Evolutionary conservation across 768 basidiomycete species (phyloP).

Genomic region (Lactarius quietus): DNA sequence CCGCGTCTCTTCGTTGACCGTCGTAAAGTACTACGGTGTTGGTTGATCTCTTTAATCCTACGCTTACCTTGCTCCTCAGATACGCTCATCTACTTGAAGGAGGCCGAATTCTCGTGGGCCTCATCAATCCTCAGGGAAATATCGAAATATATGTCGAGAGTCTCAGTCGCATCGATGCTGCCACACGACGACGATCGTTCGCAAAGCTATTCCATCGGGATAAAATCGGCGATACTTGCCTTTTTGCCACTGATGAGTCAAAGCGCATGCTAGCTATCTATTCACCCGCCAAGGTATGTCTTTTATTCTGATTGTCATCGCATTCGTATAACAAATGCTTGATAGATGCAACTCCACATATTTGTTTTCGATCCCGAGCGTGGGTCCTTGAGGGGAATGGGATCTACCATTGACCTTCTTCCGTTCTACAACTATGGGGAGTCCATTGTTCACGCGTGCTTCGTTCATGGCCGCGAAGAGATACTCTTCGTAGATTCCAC

Average conservation of each 20-base stretch:
- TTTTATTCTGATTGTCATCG: background rate
- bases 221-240: slow-evolving; percentile 45
- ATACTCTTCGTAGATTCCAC: slow-evolving; percentile 47
- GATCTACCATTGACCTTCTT: slow-evolving; percentile 40
- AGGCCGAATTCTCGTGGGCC: slow-evolving; percentile 14
- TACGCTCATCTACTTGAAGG: slow-evolving; percentile 21
- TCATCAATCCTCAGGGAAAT: slow-evolving; percentile 8
- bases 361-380: slow-evolving; percentile 47
- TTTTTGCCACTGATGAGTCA: slow-evolving; percentile 51
- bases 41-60: background rate
- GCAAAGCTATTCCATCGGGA: slow-evolving; percentile 37
- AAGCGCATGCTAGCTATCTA: slow-evolving; percentile 50
- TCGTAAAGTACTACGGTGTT: slow-evolving; percentile 10
- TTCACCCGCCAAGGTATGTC: slow-evolving; percentile 39
- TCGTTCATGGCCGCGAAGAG: slow-evolving; percentile 52
- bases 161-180: background rate
- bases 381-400: slow-evolving; percentile 39
- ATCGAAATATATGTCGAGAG: slow-evolving; percentile 18
- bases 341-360: slow-evolving; percentile 40
- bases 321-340: background rate
- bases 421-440: slow-evolving; percentile 40
- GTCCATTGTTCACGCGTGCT: slow-evolving; percentile 39
- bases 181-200: background rate
- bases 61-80: slow-evolving; percentile 3
- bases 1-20: background rate